phyloP scores from a whole-genome alignment of 2,329 filamentous ascomycete species.

The Epichloe baconii region DNA sequence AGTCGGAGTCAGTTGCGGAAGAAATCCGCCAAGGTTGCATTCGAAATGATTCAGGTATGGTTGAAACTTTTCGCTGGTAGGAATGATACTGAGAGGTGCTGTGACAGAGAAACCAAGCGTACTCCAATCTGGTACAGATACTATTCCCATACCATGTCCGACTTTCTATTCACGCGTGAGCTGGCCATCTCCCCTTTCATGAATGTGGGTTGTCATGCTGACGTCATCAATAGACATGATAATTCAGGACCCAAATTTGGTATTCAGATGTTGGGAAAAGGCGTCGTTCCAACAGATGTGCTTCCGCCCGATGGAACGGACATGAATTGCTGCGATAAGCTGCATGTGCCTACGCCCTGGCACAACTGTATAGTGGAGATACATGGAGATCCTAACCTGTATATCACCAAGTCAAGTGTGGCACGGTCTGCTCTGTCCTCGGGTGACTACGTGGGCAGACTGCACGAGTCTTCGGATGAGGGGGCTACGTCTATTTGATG shows the following conservation, averaged over 20 bases:
- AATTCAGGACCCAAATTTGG: slow-evolving; percentile 29
- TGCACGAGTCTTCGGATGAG: background rate
- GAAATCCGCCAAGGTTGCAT: slow-evolving; percentile 16
- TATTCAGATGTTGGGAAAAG: slow-evolving; percentile 23
- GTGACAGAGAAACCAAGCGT: slow-evolving; percentile 28
- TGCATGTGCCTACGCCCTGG: slow-evolving; percentile 29
- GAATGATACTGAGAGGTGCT: background rate
- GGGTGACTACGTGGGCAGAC: slow-evolving; percentile 1
- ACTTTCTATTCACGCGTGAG: slow-evolving; percentile 33
- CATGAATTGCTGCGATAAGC: slow-evolving; percentile 11
- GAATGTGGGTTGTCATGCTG: background rate
- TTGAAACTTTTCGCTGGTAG: no score
- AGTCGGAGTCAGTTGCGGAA: slow-evolving; percentile 18
- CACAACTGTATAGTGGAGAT: slow-evolving; percentile 26
- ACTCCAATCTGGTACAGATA: slow-evolving; percentile 33
- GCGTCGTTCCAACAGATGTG: slow-evolving; percentile 18
- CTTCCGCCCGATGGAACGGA: slow-evolving; percentile 14
- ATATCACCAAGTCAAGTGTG: slow-evolving; percentile 12
- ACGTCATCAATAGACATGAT: slow-evolving; percentile 14
- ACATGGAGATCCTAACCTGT: slow-evolving; percentile 9
- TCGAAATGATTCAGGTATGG: slow-evolving; percentile 21
- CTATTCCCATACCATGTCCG: slow-evolving; percentile 31
- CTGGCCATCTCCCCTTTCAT: background rate
- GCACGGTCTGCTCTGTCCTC: slow-evolving; percentile 6
- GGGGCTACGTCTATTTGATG: background rate